phyloP scores from a whole-genome alignment of 768 basidiomycete genomes.

The Auriscalpium vulgare region DNA sequence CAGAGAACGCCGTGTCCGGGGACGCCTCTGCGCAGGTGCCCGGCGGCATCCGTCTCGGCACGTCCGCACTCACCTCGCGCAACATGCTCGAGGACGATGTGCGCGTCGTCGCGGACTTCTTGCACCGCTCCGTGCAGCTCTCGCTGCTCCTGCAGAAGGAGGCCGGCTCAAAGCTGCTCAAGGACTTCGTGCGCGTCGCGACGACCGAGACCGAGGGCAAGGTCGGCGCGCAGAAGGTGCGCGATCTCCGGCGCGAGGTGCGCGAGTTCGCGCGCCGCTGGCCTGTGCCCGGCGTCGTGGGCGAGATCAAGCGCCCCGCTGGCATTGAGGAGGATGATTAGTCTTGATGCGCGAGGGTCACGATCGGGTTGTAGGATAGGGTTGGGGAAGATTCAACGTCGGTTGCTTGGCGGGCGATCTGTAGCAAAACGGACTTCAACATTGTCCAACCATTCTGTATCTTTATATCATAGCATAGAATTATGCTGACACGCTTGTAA shows the following conservation, averaged over 20 bases:
- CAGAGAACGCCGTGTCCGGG: slow-evolving; percentile 95
- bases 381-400: slow-evolving; percentile 15
- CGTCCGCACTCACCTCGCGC: slow-evolving; percentile 89
- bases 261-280: slow-evolving; percentile 72
- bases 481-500: too few relatives aligned
- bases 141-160: slow-evolving; percentile 87
- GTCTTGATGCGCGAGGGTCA: background rate
- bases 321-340: slow-evolving; percentile 52
- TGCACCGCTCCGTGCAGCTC: slow-evolving; percentile 92
- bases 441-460: slow-evolving; percentile 6
- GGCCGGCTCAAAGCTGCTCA: slow-evolving; percentile 88
- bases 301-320: slow-evolving; percentile 41
- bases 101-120: slow-evolving; percentile 79
- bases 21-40: slow-evolving; percentile 94
- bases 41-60: slow-evolving; percentile 95
- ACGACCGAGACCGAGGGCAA: slow-evolving; percentile 60
- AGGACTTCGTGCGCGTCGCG: slow-evolving; percentile 89
- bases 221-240: slow-evolving; percentile 62
- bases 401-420: background rate
- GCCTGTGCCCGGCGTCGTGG: slow-evolving; percentile 84
- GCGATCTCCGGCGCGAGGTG: slow-evolving; percentile 74
- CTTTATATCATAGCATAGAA: too few relatives aligned
- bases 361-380: background rate
- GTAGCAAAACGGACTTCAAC: slow-evolving; percentile 15
- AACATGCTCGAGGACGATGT: slow-evolving; percentile 87